These are phyloP conservation scores for Misopates orontium DNA, from an alignment of 257 asterid species.

Conservation along the genomic window DNA sequence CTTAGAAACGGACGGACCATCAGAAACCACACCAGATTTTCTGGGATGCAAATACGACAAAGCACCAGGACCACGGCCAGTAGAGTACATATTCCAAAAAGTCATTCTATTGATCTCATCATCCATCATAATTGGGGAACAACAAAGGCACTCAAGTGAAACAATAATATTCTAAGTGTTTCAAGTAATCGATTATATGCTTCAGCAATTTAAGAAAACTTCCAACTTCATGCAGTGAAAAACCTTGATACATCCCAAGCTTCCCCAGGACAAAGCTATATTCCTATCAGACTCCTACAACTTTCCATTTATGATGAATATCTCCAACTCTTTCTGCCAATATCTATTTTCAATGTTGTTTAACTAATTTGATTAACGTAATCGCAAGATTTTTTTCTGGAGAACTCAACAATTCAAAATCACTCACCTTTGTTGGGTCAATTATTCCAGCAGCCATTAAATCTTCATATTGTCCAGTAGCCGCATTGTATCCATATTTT, in stretches of 20 bases:
- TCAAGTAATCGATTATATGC: not conserved
- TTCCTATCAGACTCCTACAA: no score
- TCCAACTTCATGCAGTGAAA: not conserved
- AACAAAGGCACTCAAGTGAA: not conserved
- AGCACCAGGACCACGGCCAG: not conserved
- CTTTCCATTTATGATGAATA: no score
- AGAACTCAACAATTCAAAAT: not conserved
- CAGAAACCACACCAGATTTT: no score
- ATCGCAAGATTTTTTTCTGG: no score
- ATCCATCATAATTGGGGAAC: not conserved
- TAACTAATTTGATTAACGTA: no score
- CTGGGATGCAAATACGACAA: no score
- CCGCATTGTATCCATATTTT: conserved; percentile 63
- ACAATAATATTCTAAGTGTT: not conserved
- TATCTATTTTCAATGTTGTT: no score
- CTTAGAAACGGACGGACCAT: no score
- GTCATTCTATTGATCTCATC: not conserved
- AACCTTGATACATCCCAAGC: no score
- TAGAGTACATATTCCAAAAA: not conserved
- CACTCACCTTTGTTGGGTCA: conserved; percentile 57
- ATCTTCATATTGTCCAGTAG: conserved; percentile 56
- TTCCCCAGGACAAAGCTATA: no score
- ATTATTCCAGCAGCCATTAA: conserved; percentile 61
- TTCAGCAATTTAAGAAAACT: not conserved
- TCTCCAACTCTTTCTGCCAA: no score